phyloP scores from a whole-genome alignment of 371 early-diverging fungal species.

The Mortierella sp. region DNA sequence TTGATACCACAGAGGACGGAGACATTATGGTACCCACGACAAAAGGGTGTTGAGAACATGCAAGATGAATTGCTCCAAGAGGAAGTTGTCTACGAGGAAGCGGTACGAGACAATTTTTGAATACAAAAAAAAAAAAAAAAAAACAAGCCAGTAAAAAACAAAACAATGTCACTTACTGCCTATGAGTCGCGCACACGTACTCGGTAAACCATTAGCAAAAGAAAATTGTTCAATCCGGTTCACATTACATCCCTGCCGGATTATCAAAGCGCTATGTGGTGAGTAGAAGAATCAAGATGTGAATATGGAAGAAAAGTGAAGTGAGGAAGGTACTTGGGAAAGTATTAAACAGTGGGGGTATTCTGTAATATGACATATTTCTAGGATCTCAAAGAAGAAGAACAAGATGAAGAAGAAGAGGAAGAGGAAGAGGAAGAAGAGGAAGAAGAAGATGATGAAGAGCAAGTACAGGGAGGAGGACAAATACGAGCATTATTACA shows the following conservation, averaged over 20 bases:
- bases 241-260: conserved; percentile 33
- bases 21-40: conserved; percentile 42
- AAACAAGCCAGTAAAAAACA: no score
- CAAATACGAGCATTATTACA: no score
- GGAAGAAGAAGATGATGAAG: conserved; percentile 11
- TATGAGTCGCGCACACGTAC: no score
- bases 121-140: no score
- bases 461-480: not conserved
- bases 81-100: conserved; percentile 15
- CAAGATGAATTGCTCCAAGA: conserved; percentile 33
- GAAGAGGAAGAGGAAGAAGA: conserved; percentile 27
- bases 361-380: no score
- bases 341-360: no score
- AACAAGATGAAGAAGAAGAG: conserved; percentile 30
- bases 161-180: no score
- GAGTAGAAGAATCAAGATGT: no score
- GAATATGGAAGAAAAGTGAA: no score
- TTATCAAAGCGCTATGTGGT: conserved; percentile 30
- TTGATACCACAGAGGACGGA: conserved; percentile 39
- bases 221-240: conserved; percentile 13
- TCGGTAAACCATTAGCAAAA: conserved; percentile 24
- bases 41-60: conserved; percentile 36
- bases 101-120: conserved; percentile 11
- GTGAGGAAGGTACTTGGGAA: no score
- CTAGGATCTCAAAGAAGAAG: conserved; percentile 15